Conservation (phyloP, 176 grass and related monocot genomes). For the Rhynchospora breviuscula region DNA sequence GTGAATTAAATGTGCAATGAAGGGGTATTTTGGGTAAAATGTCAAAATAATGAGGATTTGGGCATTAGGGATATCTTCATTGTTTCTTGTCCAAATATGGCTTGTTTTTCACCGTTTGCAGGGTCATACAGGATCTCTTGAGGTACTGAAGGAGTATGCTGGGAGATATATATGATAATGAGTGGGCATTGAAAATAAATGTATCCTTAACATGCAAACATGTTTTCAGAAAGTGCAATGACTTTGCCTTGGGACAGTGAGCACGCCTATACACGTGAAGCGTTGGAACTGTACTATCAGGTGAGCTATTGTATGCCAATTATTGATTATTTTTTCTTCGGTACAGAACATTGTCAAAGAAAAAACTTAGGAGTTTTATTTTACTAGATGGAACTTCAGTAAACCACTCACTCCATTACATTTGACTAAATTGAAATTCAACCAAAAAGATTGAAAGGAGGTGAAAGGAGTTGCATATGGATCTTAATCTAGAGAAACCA, state of each 20-base stretch:
- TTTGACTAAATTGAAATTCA: neutral
- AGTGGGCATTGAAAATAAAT: neutral
- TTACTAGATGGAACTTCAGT: neutral
- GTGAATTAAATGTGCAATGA: neutral
- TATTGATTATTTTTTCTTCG: constrained; percentile 12
- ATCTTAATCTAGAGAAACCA: neutral
- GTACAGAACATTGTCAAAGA: neutral
- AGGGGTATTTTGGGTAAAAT: neutral
- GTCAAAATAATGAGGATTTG: neutral
- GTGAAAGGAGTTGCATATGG: neutral
- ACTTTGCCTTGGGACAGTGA: constrained; percentile 75
- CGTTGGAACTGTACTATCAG: constrained; percentile 87
- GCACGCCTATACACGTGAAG: constrained; percentile 66
- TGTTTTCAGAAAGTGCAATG: constrained; percentile 71
- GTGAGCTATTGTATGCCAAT: constrained; percentile 21
- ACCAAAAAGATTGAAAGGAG: neutral
- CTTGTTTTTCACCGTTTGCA: neutral
- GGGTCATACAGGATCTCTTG: neutral
- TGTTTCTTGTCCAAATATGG: neutral
- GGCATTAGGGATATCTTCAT: neutral
- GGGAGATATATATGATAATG: neutral
- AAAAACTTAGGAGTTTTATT: neutral
- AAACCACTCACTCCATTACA: neutral
- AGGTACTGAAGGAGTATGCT: neutral
- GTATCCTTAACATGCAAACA: constrained; percentile 61